Evolutionary conservation across 139 green algal species (phyloP), one percentile per base, ranked within the genome.

Genomic region (Chlorella sp.): DNA sequence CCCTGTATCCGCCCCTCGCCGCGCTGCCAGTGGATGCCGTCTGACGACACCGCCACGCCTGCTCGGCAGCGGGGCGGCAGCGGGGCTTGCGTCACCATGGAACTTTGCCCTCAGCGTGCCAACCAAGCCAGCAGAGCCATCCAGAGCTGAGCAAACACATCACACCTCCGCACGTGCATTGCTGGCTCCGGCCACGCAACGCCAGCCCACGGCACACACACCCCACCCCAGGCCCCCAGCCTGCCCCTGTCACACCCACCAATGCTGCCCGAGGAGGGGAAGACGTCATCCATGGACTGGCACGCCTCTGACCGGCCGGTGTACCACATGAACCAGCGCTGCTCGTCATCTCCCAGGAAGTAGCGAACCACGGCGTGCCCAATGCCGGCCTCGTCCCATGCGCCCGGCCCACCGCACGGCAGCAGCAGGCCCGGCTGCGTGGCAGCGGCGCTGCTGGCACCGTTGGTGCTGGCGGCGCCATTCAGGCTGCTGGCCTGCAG

Each of bases 251-350:
- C 2, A 38, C 76, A 54, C 87, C 13, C 78, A 95, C 94, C 93
- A 48, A 92, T 79, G 76, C 73, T 91, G 43, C 94, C 94, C 3
- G 92, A 90, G 17, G 86, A 89, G 32, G 92, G 90, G 44, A 88
- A 88, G 8, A 95, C 81, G 2, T 79, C 87, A 73, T 94, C 91
- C 75, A 94, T 38, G 56, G 77, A 75, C 43, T 76, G 30, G 67
- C 75, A 64, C 26, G 70, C 51, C 1, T 62, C 7, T 34, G 48
- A 83, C 6, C 90, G 85, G 2, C 94, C 95, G 36, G 82, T 90
- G 83, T 98, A 98, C 95, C 95, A 98, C 95, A 98, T 97, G 73
- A 91, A 92, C 95, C 95, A 98, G 5, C 92, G 89, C 90, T 95
- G 83, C 83, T 96, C 94, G 58, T 96, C 90, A 64, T 98, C 95